Percentiles rank a stretch among this genome's conserved stretches.
Evolutionary conservation across 768 basidiomycete genomes (phyloP).

Genomic region (Tulasnella sp.): DNA sequence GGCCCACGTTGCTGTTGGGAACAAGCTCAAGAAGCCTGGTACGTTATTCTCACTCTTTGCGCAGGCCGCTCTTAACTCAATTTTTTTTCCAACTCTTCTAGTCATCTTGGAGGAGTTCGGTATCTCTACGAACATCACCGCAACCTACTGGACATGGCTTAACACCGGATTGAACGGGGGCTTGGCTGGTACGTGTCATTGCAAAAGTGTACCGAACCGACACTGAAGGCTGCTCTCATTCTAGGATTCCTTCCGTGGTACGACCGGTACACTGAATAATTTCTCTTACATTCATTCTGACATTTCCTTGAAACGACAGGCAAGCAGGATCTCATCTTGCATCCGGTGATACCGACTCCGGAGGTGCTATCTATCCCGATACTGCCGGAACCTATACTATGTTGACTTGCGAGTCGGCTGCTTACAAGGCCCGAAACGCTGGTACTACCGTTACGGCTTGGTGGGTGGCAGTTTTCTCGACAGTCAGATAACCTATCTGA

Average conservation of each 20-base stretch:
- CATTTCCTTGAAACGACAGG: constrained; percentile 21
- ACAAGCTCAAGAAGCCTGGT: constrained; percentile 46
- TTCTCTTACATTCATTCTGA: no score
- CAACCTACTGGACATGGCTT: constrained; percentile 45
- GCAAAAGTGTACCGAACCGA: constrained; percentile 34
- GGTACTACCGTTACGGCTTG: no score
- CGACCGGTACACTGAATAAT: no score
- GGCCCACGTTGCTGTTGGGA: constrained; percentile 47
- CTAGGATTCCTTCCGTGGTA: not conserved
- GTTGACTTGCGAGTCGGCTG: no score
- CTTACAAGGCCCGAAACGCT: no score
- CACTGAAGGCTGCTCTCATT: not conserved
- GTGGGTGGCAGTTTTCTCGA: no score
- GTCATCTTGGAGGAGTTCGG: constrained; percentile 57
- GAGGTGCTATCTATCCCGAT: constrained; percentile 41
- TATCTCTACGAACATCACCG: constrained; percentile 38
- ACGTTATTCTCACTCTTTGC: no score
- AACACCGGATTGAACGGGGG: not conserved
- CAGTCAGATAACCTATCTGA: no score
- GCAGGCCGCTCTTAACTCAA: no score
- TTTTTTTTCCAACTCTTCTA: no score
- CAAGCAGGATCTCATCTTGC: constrained; percentile 35
- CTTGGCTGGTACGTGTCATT: constrained; percentile 37
- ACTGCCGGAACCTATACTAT: no score
- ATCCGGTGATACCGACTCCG: constrained; percentile 34